Evolutionary conservation across 139 green algal genomes (phyloP), one percentile per base, ranked within the genome.

Genomic region (Chlorella sp.): DNA sequence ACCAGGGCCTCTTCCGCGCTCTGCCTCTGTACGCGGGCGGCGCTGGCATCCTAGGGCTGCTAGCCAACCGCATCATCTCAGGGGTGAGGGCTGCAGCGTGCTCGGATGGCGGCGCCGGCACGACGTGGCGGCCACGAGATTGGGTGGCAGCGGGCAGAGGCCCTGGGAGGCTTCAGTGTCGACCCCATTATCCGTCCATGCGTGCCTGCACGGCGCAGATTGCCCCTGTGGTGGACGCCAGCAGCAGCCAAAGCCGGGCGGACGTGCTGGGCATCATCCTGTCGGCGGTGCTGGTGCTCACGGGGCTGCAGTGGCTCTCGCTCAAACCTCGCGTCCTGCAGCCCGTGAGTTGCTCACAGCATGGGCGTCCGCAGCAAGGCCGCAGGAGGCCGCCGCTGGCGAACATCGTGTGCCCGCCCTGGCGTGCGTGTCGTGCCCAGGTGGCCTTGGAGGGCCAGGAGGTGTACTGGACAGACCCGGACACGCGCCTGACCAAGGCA

Each of bases 201-300:
- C n/a, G n/a, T n/a, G n/a, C n/a, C n/a, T n/a, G n/a, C n/a, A n/a
- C n/a, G n/a, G n/a, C n/a, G n/a, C 79, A 94, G 82, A 87, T 92
- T n/a, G 88, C 89, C 0, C 89, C 89, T 3, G 86, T 94, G 0
- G 83, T 93, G 10, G 86, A 93, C 35, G 91, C 91, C 1, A 86
- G 83, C 72, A 95, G 90, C 51, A 84, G 87, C 10, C 92, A 98
- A 74, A 93, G 85, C 20, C 85, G 94, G 0, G 87, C 89, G 24
- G 94, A 98, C 74, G 92, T 98, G 32, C 61, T 97, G 4, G 84
- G 81, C 10, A 93, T 98, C 31, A 79, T 85, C 35, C 78, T 98
- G 62, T 88, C 87, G 2, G 93, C 91, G 1, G 84, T 91, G 67
- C 82, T 97, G 36, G 67, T 93, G 35, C 85, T 98, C 0, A 97